Conservation (phyloP, 169 alveolate genomes). For the Cardiosporidium cionae region DNA sequence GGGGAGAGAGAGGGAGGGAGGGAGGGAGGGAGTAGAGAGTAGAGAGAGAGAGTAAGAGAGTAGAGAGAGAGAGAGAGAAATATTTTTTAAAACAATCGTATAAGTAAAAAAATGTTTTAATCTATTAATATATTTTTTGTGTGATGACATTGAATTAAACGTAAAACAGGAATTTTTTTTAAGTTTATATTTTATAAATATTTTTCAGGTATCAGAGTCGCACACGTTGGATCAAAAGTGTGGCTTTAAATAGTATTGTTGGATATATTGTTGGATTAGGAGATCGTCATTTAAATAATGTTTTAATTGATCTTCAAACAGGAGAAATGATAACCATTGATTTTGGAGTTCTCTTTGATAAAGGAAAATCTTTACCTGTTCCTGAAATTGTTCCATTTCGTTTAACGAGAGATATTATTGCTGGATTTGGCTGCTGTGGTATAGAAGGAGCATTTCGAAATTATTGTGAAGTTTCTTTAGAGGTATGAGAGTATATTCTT, state of each 20-base stretch:
- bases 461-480: slow-evolving; percentile 76
- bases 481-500: slow-evolving; percentile 66
- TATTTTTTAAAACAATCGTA: too few relatives aligned
- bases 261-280: slow-evolving; percentile 86
- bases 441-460: slow-evolving; percentile 73
- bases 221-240: slow-evolving; percentile 63
- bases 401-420: slow-evolving; percentile 82
- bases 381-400: slow-evolving; percentile 89
- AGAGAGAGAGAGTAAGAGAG: too few relatives aligned
- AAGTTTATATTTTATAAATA: too few relatives aligned
- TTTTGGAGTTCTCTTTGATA: slow-evolving; percentile 86
- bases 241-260: slow-evolving; percentile 86
- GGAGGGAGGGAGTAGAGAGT: too few relatives aligned
- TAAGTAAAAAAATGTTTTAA: too few relatives aligned
- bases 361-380: slow-evolving; percentile 73
- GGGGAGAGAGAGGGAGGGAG: too few relatives aligned
- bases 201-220: too few relatives aligned
- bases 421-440: slow-evolving; percentile 80
- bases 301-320: slow-evolving; percentile 75
- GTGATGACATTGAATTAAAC: too few relatives aligned
- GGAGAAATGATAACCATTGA: slow-evolving; percentile 81
- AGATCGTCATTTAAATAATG: slow-evolving; percentile 85
- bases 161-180: too few relatives aligned
- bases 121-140: too few relatives aligned
- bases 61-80: too few relatives aligned